A percentile compares a stretch with the other conserved stretches of the same genome.
Evolutionary conservation across 2,329 filamentous ascomycete genomes (phyloP).

Genomic region (Botryotinia calthae): DNA sequence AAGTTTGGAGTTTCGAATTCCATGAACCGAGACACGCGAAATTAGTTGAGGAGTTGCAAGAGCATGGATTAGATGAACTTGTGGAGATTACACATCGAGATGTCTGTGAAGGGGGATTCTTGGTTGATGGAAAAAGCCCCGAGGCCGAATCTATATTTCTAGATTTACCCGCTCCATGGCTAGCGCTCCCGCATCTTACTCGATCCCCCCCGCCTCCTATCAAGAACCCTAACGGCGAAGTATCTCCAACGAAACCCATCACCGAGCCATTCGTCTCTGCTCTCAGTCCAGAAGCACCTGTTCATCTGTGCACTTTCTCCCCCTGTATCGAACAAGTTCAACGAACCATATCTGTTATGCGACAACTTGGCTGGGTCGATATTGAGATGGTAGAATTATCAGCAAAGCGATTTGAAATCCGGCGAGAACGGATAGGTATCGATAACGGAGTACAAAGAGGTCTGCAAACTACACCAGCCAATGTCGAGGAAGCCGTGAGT

Average conservation of each 20-base stretch:
- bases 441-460: slow-evolving; percentile 57
- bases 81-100: slow-evolving; percentile 76
- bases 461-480: slow-evolving; percentile 56
- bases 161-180: slow-evolving; percentile 78
- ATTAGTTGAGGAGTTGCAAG: slow-evolving; percentile 65
- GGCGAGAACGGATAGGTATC: slow-evolving; percentile 76
- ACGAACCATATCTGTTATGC: slow-evolving; percentile 76
- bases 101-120: slow-evolving; percentile 73
- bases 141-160: slow-evolving; percentile 72
- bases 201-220: slow-evolving; percentile 44
- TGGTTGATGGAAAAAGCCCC: slow-evolving; percentile 55
- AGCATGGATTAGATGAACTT: slow-evolving; percentile 62
- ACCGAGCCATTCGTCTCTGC: slow-evolving; percentile 52
- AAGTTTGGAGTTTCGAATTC: slow-evolving; percentile 81
- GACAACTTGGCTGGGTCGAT: slow-evolving; percentile 81
- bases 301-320: slow-evolving; percentile 89
- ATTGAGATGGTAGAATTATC: slow-evolving; percentile 91
- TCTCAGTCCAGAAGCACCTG: slow-evolving; percentile 68
- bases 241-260: background rate
- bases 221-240: slow-evolving; percentile 22
- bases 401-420: slow-evolving; percentile 75
- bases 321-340: slow-evolving; percentile 97
- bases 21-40: slow-evolving; percentile 69
- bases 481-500: slow-evolving; percentile 74
- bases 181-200: slow-evolving; percentile 73